These are phyloP conservation scores for Mortierella sp. DNA, from an alignment of 371 early-diverging fungal species.

Conservation along the genomic window DNA sequence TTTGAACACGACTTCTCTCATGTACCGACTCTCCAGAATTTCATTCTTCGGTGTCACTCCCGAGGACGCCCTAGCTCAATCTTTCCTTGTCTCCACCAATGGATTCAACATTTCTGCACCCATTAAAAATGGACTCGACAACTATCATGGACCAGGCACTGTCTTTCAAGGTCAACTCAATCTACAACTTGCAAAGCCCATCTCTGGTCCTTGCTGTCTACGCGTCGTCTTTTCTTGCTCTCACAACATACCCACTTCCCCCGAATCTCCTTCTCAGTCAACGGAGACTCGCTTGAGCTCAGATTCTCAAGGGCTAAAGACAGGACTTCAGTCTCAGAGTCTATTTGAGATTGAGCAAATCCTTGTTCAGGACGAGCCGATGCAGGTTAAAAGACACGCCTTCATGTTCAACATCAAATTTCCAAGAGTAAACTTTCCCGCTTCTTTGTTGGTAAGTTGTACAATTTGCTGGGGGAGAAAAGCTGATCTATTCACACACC, in stretches of 20 bases:
- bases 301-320: constrained; percentile 14
- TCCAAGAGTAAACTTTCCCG: constrained; percentile 46
- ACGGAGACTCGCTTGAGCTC: constrained; percentile 12
- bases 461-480: too few species aligned
- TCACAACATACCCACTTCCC: constrained; percentile 25
- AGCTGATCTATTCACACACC: too few species aligned
- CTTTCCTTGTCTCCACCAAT: constrained; percentile 38
- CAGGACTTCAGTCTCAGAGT: not conserved
- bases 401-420: constrained; percentile 54
- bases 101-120: constrained; percentile 49
- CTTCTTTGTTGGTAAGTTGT: constrained; percentile 40
- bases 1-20: not conserved
- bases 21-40: constrained; percentile 50
- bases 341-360: constrained; percentile 45
- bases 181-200: constrained; percentile 42
- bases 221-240: constrained; percentile 42
- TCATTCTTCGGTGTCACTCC: constrained; percentile 28
- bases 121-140: constrained; percentile 39
- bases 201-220: constrained; percentile 33
- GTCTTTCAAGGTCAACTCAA: constrained; percentile 53
- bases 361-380: constrained; percentile 33
- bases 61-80: constrained; percentile 35
- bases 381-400: constrained; percentile 42
- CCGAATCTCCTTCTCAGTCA: constrained; percentile 5
- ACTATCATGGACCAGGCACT: constrained; percentile 54